A percentile compares a stretch with the other conserved stretches of the same genome.
Evolutionary conservation across 306 rosid genomes (phyloP).

Genomic region (Cucumis cinereus): DNA sequence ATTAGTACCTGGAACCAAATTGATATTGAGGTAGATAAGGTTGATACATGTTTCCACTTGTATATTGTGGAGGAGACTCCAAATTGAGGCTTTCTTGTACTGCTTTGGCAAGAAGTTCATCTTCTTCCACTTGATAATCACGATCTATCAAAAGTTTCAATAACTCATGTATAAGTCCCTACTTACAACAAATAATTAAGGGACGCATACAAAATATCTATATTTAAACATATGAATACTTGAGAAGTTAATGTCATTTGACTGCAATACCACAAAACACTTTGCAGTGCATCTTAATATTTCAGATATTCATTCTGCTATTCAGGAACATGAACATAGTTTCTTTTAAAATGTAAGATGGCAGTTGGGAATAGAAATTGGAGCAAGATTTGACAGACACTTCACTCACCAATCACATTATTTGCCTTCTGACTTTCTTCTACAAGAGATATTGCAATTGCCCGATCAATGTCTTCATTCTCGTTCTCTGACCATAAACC

Average conservation of each 20-base stretch:
- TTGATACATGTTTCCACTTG: constrained; percentile 43
- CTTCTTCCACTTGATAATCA: constrained; percentile 62
- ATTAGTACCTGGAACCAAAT: constrained; percentile 51
- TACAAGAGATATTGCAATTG: constrained; percentile 68
- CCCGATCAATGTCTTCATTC: constrained; percentile 73
- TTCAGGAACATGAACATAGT: background rate
- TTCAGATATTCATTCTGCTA: background rate
- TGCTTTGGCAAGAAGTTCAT: constrained; percentile 83
- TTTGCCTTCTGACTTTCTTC: constrained; percentile 50
- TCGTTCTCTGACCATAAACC: constrained; percentile 57
- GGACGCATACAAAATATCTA: background rate
- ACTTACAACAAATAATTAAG: background rate
- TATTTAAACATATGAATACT: background rate
- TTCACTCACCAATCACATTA: constrained; percentile 56
- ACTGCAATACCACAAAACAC: background rate
- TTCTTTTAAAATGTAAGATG: background rate
- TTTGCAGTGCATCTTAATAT: background rate
- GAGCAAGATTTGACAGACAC: background rate
- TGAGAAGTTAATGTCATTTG: background rate
- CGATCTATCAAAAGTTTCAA: constrained; percentile 18
- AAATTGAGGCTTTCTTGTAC: constrained; percentile 68
- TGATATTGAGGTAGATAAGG: constrained; percentile 37
- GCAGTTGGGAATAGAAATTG: background rate
- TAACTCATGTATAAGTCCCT: background rate
- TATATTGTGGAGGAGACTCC: constrained; percentile 63